phyloP scores from a whole-genome alignment of 2,329 filamentous ascomycete species.

The Cytospora mali region DNA sequence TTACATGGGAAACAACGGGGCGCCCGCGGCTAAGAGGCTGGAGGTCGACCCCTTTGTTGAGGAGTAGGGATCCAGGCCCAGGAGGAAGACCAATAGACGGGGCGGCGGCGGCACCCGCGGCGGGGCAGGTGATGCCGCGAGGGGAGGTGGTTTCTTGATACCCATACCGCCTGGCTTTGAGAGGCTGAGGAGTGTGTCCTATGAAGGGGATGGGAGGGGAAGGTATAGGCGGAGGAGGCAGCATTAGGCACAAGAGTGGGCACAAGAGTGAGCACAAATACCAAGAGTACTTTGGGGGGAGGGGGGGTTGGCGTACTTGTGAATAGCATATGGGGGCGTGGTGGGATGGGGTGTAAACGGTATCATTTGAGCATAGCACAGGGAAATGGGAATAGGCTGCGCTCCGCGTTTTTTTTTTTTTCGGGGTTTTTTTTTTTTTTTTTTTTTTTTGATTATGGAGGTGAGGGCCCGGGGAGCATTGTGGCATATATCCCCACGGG shows the following conservation, averaged over 20 bases:
- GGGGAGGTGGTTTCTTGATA: slow-evolving; percentile 22
- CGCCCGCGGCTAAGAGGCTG: slow-evolving; percentile 56
- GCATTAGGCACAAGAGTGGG: background rate
- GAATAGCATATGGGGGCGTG: background rate
- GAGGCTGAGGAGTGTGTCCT: slow-evolving; percentile 10
- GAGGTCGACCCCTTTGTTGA: slow-evolving; percentile 53
- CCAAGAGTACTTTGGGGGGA: background rate
- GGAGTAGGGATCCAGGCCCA: slow-evolving; percentile 32
- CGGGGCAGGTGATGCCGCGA: background rate
- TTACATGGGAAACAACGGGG: slow-evolving; percentile 40
- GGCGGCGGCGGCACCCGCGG: background rate
- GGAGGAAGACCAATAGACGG: slow-evolving; percentile 17
- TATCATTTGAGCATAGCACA: background rate
- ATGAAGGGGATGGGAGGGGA: slow-evolving; percentile 11
- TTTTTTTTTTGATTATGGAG: too few species aligned
- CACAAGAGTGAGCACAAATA: too few species aligned
- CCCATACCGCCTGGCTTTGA: slow-evolving; percentile 23
- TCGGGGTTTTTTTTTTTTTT: too few species aligned
- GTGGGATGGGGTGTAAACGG: background rate
- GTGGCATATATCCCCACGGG: background rate
- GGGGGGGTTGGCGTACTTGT: background rate
- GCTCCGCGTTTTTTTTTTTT: too few species aligned
- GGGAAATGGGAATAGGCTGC: background rate
- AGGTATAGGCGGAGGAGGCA: slow-evolving; percentile 16
- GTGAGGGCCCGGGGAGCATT: background rate